Evolutionary conservation across 2,329 filamentous ascomycete genomes (phyloP).

Genomic region (Coleophoma crateriformis): DNA sequence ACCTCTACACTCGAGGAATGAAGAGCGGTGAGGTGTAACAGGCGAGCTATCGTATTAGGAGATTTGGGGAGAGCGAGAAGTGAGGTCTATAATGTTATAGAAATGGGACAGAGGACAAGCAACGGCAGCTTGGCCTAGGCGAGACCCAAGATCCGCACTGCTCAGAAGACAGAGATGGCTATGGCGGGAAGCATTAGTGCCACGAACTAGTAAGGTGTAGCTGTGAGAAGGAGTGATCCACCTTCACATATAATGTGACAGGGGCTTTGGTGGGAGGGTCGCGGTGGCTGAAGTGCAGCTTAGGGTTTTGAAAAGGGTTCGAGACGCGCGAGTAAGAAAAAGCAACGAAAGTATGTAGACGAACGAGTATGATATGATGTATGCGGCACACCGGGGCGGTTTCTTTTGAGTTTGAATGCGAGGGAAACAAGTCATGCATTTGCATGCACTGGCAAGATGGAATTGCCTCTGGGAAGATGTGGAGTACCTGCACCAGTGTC

Average conservation of each 20-base stretch:
- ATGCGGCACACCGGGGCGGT: not conserved
- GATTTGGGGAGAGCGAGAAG: constrained; percentile 1
- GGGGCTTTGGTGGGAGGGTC: not conserved
- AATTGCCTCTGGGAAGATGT: not conserved
- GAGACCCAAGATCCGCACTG: not conserved
- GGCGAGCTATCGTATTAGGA: constrained; percentile 27
- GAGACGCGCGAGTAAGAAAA: constrained; percentile 1
- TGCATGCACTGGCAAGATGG: not conserved
- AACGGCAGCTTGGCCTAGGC: constrained; percentile 17
- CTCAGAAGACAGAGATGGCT: no score
- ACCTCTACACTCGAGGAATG: constrained; percentile 3
- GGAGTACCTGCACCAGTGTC: not conserved
- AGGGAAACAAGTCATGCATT: not conserved
- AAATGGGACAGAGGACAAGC: constrained; percentile 6
- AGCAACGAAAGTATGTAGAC: constrained; percentile 1
- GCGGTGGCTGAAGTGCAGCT: not conserved
- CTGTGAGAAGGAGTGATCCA: not conserved
- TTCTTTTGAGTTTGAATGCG: not conserved
- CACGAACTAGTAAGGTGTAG: no score
- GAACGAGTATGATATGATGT: not conserved
- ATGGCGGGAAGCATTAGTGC: no score
- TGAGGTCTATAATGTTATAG: constrained; percentile 10
- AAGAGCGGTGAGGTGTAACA: constrained; percentile 17
- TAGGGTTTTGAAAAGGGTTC: constrained; percentile 1
- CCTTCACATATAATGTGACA: not conserved